Evolutionary conservation across 2,329 filamentous ascomycete genomes (phyloP), one percentile per base, ranked within the genome.

Genomic region (Cadophora malorum): DNA sequence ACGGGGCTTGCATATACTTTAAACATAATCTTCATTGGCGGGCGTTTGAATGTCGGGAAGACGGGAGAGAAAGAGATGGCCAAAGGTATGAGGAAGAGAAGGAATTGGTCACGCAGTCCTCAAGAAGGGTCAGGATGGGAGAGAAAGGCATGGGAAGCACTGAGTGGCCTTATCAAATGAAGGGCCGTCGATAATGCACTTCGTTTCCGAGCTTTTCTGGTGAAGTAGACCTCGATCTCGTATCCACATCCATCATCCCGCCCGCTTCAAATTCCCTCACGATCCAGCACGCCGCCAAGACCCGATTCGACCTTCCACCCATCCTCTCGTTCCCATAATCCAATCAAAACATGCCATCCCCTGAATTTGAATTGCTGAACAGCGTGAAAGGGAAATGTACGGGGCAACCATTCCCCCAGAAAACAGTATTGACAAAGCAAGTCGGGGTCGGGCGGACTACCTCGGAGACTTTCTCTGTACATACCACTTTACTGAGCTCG

Each of bases 1-100:
- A 58, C 41, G 41, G 63, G 49, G 47, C n/a, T 28, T 52, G 59
- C 60, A 61, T 69, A 69, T 59, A 64, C 59, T 69, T 66, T 69
- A 69, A 66, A 64, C 25, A 14, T 66, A 64, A 66, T 66, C 35
- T 52, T 63, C 25, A 23, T 12, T 59, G 52, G 52, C 28, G 52
- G 63, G 4, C 25, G 50, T 19, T 45, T 45, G 10, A 19, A 45
- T 45, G 28, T 38, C 8, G 41, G 41, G 16, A 45, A 16, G 45
- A 49, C 6, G 45, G 12, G 45, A 21, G 7, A 19, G 12, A 10
- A 8, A 49, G 16, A 49, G 45, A 49, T n/a, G 45, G 45, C 12
- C 41, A 10, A 45, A 45, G 41, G 41, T 16, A 2, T 19, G 41
- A 19, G 3, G 14, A 19, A 10, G 12, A 19, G 41, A 19, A 45